These are phyloP conservation scores for Cyberlindnera japonica DNA, from an alignment of 805 yeast genomes.

Conservation along the genomic window DNA sequence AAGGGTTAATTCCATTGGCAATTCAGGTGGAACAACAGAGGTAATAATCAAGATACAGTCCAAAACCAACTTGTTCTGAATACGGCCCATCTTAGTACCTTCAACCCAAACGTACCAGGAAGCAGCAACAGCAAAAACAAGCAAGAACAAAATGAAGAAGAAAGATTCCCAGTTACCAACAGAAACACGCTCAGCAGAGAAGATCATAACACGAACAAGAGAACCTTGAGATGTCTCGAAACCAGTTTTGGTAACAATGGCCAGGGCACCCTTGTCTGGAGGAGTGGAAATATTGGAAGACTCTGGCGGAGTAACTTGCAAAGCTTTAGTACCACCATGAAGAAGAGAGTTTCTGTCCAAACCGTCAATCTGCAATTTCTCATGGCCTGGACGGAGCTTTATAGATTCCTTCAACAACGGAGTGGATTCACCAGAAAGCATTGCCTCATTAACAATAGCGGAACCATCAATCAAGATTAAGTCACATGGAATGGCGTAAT, in stretches of 20 bases:
- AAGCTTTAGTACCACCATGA: constrained; percentile 94
- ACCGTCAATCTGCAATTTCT: constrained; percentile 68
- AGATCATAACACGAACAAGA: constrained; percentile 95
- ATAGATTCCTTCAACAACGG: constrained; percentile 93
- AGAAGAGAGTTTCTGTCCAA: constrained; percentile 83
- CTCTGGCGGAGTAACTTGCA: constrained; percentile 80
- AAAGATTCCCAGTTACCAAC: constrained; percentile 95
- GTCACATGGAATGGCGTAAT: constrained; percentile 92
- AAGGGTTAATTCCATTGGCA: constrained; percentile 98
- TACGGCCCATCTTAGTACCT: constrained; percentile 93
- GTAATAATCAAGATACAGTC: constrained; percentile 96
- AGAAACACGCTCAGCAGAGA: constrained; percentile 92
- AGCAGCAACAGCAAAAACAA: constrained; percentile 90
- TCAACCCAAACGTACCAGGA: constrained; percentile 98
- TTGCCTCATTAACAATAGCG: constrained; percentile 96
- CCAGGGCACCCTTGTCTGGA: constrained; percentile 91
- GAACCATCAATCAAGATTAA: constrained; percentile 81
- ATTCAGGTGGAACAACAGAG: constrained; percentile 97
- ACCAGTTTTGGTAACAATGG: constrained; percentile 90
- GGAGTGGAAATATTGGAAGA: constrained; percentile 43
- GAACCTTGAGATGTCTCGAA: constrained; percentile 98
- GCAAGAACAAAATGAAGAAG: constrained; percentile 83
- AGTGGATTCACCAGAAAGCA: constrained; percentile 98
- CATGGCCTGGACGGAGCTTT: constrained; percentile 72
- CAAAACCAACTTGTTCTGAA: constrained; percentile 86